Evolutionary conservation across 2,329 filamentous ascomycete genomes (phyloP).

Genomic region (Elsinoe necatrix): DNA sequence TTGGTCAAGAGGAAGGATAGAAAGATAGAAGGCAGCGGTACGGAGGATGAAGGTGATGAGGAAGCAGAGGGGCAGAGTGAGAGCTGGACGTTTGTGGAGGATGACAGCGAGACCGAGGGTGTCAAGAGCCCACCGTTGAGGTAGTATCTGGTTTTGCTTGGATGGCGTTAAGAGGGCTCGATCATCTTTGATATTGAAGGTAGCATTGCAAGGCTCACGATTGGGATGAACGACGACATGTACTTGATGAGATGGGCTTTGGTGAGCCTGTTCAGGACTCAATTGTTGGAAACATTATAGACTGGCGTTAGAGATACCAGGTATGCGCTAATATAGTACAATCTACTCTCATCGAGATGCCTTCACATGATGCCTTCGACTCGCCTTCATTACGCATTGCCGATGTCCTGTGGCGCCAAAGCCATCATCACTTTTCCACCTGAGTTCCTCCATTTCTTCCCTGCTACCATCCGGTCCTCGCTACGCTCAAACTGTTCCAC

Average conservation of each 20-base stretch:
- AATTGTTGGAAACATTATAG: neutral
- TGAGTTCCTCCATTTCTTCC: neutral
- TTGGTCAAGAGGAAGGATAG: slow-evolving; percentile 56
- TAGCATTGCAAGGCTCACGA: slow-evolving; percentile 2
- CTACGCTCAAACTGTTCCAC: neutral
- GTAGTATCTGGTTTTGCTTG: neutral
- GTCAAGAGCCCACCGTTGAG: slow-evolving; percentile 2
- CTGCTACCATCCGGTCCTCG: neutral
- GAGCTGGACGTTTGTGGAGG: slow-evolving; percentile 77
- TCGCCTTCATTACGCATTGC: neutral
- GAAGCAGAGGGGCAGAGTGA: slow-evolving; percentile 26
- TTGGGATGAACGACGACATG: neutral
- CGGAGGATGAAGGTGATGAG: slow-evolving; percentile 26
- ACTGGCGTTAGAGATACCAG: neutral
- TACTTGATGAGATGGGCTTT: slow-evolving; percentile 9
- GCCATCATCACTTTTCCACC: neutral
- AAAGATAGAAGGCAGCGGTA: slow-evolving; percentile 16
- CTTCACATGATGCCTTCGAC: neutral
- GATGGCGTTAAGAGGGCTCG: neutral
- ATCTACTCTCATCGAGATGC: neutral
- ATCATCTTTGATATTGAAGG: neutral
- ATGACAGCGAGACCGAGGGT: slow-evolving; percentile 41
- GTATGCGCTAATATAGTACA: neutral
- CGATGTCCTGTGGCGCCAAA: neutral
- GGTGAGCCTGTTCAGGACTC: neutral